A percentile compares a stretch with the other conserved stretches of the same genome.
These are phyloP conservation scores for Ophiostoma piceae DNA, from an alignment of 2,329 filamentous ascomycete genomes.

Conservation along the genomic window DNA sequence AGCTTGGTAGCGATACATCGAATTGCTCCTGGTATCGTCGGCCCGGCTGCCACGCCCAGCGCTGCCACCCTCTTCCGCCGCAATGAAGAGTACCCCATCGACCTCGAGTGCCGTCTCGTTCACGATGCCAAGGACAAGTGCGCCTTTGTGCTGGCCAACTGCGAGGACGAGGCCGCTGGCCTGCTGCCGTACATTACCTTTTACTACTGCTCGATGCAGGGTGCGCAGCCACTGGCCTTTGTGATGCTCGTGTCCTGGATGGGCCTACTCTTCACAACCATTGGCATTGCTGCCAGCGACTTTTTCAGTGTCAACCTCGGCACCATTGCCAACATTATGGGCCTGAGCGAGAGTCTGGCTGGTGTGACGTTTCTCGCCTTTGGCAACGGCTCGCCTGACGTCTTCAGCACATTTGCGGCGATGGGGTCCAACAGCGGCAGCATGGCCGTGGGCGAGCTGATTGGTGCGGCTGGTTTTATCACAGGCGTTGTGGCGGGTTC, in stretches of 20 bases:
- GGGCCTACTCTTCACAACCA: slow-evolving; percentile 85
- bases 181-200: slow-evolving; percentile 81
- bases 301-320: slow-evolving; percentile 97
- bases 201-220: slow-evolving; percentile 76
- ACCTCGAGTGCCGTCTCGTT: slow-evolving; percentile 67
- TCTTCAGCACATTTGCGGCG: slow-evolving; percentile 97
- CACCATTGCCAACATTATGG: slow-evolving; percentile 81
- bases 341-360: slow-evolving; percentile 91
- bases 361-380: slow-evolving; percentile 96
- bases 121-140: slow-evolving; percentile 76
- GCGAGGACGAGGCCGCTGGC: slow-evolving; percentile 82
- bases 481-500: slow-evolving; percentile 92
- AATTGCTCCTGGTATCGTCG: not conserved
- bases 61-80: slow-evolving; percentile 14
- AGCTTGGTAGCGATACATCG: slow-evolving; percentile 42
- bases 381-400: slow-evolving; percentile 95
- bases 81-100: slow-evolving; percentile 25
- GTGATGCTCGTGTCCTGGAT: slow-evolving; percentile 74
- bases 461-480: slow-evolving; percentile 93
- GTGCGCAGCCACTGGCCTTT: slow-evolving; percentile 72
- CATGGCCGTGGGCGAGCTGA: slow-evolving; percentile 88
- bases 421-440: slow-evolving; percentile 98
- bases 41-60: not conserved
- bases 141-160: slow-evolving; percentile 76
- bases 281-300: slow-evolving; percentile 95